These are phyloP conservation scores for Trichomonascaceae sp. DNA, from an alignment of 1,139 yeast genomes.

Conservation along the genomic window DNA sequence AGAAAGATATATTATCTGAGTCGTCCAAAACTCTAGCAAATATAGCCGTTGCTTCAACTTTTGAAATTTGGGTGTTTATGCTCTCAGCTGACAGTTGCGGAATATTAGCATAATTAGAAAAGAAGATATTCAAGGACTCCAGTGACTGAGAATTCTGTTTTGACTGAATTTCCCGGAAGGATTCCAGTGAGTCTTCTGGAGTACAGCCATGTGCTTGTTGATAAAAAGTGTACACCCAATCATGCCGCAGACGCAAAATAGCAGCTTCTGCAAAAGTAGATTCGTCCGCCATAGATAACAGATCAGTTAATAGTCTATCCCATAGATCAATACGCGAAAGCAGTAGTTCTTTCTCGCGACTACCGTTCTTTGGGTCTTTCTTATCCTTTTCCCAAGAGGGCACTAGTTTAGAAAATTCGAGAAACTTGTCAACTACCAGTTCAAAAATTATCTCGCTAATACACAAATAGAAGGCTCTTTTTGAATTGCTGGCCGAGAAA, in stretches of 20 bases:
- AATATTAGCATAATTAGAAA: slow-evolving; percentile 39
- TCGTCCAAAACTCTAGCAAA: slow-evolving; percentile 52
- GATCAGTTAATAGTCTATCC: slow-evolving; percentile 21
- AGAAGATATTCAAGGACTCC: slow-evolving; percentile 11
- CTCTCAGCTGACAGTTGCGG: slow-evolving; percentile 49
- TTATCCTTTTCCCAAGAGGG: slow-evolving; percentile 15
- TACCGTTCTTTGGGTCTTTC: slow-evolving; percentile 6
- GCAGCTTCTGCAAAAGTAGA: background rate
- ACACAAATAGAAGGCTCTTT: slow-evolving; percentile 5
- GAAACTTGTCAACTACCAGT: slow-evolving; percentile 46
- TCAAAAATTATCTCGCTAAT: slow-evolving; percentile 45
- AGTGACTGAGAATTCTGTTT: slow-evolving; percentile 16
- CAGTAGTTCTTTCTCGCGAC: background rate
- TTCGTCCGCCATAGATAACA: slow-evolving; percentile 8
- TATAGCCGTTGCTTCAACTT: slow-evolving; percentile 57
- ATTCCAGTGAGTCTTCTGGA: slow-evolving; percentile 26
- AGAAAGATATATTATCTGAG: slow-evolving; percentile 22
- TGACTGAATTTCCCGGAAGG: slow-evolving; percentile 22
- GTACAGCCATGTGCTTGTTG: slow-evolving; percentile 33
- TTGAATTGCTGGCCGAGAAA: slow-evolving; percentile 8
- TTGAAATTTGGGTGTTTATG: slow-evolving; percentile 58
- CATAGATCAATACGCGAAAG: slow-evolving; percentile 14
- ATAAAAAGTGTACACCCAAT: slow-evolving; percentile 40
- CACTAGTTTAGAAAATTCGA: slow-evolving; percentile 13
- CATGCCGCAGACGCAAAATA: slow-evolving; percentile 25